Conservation (phyloP, 768 basidiomycete genomes). For the Gautieria morchelliformis region DNA sequence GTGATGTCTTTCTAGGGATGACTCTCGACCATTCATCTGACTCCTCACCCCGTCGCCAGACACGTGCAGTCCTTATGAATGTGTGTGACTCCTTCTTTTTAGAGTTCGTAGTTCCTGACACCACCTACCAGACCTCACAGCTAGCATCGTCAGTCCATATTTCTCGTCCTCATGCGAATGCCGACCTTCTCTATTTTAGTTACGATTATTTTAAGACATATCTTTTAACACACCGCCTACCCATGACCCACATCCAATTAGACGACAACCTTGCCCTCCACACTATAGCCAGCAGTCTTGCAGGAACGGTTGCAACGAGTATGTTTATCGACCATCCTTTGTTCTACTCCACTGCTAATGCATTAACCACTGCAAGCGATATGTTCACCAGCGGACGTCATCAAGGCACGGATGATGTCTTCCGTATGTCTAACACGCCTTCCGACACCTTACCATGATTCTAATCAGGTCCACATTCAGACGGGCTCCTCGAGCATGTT, state of each 20-base stretch:
- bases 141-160: slow-evolving; percentile 62
- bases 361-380: slow-evolving; percentile 39
- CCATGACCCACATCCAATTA: slow-evolving; percentile 50
- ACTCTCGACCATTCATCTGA: slow-evolving; percentile 5
- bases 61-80: slow-evolving; percentile 66
- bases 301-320: slow-evolving; percentile 76
- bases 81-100: slow-evolving; percentile 29
- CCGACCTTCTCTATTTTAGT: slow-evolving; percentile 25
- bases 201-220: slow-evolving; percentile 69
- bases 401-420: slow-evolving; percentile 70
- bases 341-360: not conserved
- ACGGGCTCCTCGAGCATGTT: slow-evolving; percentile 38
- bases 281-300: slow-evolving; percentile 52
- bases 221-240: slow-evolving; percentile 42
- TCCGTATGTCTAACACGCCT: slow-evolving; percentile 35
- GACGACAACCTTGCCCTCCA: slow-evolving; percentile 61
- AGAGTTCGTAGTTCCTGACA: not conserved
- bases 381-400: slow-evolving; percentile 70
- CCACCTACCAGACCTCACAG: slow-evolving; percentile 52
- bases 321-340: slow-evolving; percentile 16
- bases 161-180: not conserved
- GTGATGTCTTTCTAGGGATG: slow-evolving; percentile 28
- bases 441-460: slow-evolving; percentile 1
- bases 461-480: slow-evolving; percentile 22
- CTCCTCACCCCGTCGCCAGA: slow-evolving; percentile 21